Conservation (phyloP, 1,139 yeast species). For the Yamadazyma friedrichii region DNA sequence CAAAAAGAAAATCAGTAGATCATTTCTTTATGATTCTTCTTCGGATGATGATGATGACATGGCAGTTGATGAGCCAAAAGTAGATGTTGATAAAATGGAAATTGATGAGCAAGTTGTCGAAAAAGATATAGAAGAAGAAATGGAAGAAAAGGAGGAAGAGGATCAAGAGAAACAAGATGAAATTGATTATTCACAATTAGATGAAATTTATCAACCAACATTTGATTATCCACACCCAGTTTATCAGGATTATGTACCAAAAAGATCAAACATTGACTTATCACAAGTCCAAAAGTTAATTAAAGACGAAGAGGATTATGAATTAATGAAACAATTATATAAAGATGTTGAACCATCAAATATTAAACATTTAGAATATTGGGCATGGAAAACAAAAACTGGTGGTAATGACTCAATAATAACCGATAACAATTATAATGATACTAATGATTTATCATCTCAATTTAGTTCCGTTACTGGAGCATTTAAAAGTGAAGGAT, state of each 20-base stretch:
- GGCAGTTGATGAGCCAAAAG: slow-evolving; percentile 14
- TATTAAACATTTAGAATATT: slow-evolving; percentile 49
- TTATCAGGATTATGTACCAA: slow-evolving; percentile 39
- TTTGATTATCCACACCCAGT: slow-evolving; percentile 48
- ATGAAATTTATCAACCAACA: slow-evolving; percentile 45
- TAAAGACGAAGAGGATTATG: slow-evolving; percentile 74
- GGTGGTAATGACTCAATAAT: slow-evolving; percentile 1
- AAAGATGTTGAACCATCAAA: slow-evolving; percentile 15
- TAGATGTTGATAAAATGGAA: slow-evolving; percentile 10
- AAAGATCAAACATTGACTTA: slow-evolving; percentile 37
- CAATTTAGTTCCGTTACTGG: slow-evolving; percentile 52
- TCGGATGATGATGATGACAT: slow-evolving; percentile 26
- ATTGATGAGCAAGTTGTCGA: slow-evolving; percentile 5
- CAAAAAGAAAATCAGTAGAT: slow-evolving; percentile 20
- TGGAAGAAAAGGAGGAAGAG: slow-evolving; percentile 7
- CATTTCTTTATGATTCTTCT: slow-evolving; percentile 32
- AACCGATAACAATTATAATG: background rate
- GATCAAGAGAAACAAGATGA: slow-evolving; percentile 14
- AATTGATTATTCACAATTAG: slow-evolving; percentile 22
- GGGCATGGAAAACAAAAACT: slow-evolving; percentile 63
- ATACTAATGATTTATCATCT: slow-evolving; percentile 21
- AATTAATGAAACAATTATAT: slow-evolving; percentile 48
- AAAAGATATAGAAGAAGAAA: slow-evolving; percentile 8
- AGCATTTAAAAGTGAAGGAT: slow-evolving; percentile 74
- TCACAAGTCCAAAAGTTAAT: slow-evolving; percentile 52